A percentile compares a stretch with the other conserved stretches of the same genome.
Evolutionary conservation across 1,284 basidiomycete genomes (phyloP).

Genomic region (Ganoderma meredithae): DNA sequence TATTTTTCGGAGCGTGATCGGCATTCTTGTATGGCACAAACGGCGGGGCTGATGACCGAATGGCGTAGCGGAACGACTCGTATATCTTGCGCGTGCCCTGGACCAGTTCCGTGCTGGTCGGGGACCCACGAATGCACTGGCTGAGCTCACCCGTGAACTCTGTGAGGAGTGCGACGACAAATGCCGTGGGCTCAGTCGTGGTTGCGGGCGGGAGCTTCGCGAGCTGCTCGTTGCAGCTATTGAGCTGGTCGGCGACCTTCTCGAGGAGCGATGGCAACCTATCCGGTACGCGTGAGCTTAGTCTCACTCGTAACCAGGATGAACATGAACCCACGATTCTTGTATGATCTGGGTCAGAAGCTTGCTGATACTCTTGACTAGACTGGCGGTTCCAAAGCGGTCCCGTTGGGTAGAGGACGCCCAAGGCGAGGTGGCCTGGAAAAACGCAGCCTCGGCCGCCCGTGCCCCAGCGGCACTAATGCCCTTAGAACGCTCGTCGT

Average conservation of each 20-base stretch:
- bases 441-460: constrained; percentile 51
- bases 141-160: constrained; percentile 51
- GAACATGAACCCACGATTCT: constrained; percentile 14
- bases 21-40: constrained; percentile 41
- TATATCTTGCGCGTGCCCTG: constrained; percentile 21
- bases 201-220: constrained; percentile 49
- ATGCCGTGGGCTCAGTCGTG: constrained; percentile 51
- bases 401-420: constrained; percentile 47
- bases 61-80: constrained; percentile 16
- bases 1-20: constrained; percentile 21
- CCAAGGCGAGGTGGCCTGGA: constrained; percentile 61
- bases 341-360: constrained; percentile 50
- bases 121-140: constrained; percentile 46
- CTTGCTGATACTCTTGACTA: constrained; percentile 59
- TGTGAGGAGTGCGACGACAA: constrained; percentile 54
- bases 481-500: constrained; percentile 53
- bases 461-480: constrained; percentile 50
- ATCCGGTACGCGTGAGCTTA: constrained; percentile 36
- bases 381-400: constrained; percentile 63
- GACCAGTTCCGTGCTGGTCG: constrained; percentile 22
- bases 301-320: background rate
- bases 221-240: constrained; percentile 46
- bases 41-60: constrained; percentile 45
- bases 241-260: constrained; percentile 49
- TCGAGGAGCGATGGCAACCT: constrained; percentile 48